phyloP scores from a whole-genome alignment of 2,329 filamentous ascomycete species.

The Bimuria novae-zelandiae region DNA sequence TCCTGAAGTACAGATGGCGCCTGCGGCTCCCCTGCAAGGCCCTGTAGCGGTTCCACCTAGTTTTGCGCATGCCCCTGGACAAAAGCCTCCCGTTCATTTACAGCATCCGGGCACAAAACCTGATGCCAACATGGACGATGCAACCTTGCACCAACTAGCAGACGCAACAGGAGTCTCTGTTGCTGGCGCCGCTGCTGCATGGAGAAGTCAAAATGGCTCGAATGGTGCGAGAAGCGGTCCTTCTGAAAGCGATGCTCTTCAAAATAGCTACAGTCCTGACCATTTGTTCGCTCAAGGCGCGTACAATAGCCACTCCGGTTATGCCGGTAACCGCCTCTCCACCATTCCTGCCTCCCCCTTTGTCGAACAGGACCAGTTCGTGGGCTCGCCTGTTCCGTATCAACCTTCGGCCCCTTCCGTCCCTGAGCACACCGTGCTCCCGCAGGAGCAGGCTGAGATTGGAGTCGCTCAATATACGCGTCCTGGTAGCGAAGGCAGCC shows the following conservation, averaged over 20 bases:
- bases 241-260: conserved; percentile 24
- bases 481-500: conserved; percentile 30
- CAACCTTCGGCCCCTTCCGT: conserved; percentile 42
- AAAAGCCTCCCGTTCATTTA: conserved; percentile 70
- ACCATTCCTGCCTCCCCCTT: conserved; percentile 54
- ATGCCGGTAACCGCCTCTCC: conserved; percentile 46
- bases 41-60: conserved; percentile 79
- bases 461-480: conserved; percentile 32
- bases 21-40: conserved; percentile 61
- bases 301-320: conserved; percentile 56
- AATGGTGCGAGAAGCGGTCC: conserved; percentile 41
- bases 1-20: conserved; percentile 42
- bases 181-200: conserved; percentile 48
- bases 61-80: conserved; percentile 75
- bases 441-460: conserved; percentile 25
- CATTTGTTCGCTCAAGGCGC: conserved; percentile 60
- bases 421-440: conserved; percentile 41
- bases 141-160: conserved; percentile 79
- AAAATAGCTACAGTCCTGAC: conserved; percentile 48
- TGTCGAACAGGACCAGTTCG: conserved; percentile 45
- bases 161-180: conserved; percentile 61
- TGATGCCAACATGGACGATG: conserved; percentile 80
- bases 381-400: conserved; percentile 36
- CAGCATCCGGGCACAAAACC: conserved; percentile 76
- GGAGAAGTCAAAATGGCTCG: conserved; percentile 41